phyloP scores from a whole-genome alignment of 768 basidiomycete genomes.

The Dentipellis fragilis region DNA sequence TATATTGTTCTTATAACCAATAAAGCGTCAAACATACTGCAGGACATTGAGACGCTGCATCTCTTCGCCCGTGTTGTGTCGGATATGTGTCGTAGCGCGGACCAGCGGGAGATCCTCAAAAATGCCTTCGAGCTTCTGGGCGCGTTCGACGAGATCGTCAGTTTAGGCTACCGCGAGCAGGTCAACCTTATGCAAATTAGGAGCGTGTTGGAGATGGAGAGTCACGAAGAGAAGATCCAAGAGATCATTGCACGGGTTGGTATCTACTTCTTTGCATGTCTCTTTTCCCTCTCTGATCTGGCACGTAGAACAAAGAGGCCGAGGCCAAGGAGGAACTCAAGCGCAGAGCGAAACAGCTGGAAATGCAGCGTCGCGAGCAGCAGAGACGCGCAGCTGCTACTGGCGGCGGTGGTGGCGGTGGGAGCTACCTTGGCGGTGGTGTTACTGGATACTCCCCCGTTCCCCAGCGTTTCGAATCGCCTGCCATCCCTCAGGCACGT shows the following conservation, averaged over 20 bases:
- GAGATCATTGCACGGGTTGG: conserved; percentile 92
- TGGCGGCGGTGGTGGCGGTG: conserved; percentile 26
- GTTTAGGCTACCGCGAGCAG: conserved; percentile 75
- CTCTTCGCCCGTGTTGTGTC: conserved; percentile 91
- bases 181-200: conserved; percentile 73
- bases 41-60: conserved; percentile 94
- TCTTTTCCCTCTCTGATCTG: background rate
- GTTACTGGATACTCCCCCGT: conserved; percentile 62
- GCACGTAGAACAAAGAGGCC: conserved; percentile 85
- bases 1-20: conserved; percentile 98
- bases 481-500: conserved; percentile 35
- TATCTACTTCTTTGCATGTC: conserved; percentile 2
- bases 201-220: conserved; percentile 80
- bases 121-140: conserved; percentile 90
- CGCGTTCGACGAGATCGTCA: conserved; percentile 95
- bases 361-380: conserved; percentile 94
- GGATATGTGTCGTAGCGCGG: conserved; percentile 77
- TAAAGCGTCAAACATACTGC: conserved; percentile 96
- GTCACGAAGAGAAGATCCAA: conserved; percentile 90
- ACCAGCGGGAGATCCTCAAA: conserved; percentile 82
- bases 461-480: conserved; percentile 56
- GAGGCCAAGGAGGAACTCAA: conserved; percentile 99
- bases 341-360: conserved; percentile 92
- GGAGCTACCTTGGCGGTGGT: conserved; percentile 58
- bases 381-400: conserved; percentile 60